phyloP scores from a whole-genome alignment of 345 rosid species.

The sweet orange (Citrus sinensis) region DNA sequence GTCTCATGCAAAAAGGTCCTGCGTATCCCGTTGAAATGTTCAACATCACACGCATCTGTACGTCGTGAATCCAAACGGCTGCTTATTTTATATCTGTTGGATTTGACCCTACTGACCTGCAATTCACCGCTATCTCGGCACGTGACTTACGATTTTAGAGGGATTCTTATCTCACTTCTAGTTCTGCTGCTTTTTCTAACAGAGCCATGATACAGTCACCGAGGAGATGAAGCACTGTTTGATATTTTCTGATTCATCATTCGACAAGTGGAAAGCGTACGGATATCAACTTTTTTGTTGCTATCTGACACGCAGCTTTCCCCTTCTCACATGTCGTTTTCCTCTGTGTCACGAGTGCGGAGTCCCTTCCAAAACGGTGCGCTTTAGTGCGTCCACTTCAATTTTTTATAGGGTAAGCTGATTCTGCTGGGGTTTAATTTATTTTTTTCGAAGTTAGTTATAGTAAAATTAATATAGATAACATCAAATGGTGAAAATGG shows the following conservation, averaged over 20 bases:
- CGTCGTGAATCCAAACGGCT: no score
- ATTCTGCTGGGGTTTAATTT: not conserved
- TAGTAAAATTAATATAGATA: no score
- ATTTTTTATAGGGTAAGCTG: no score
- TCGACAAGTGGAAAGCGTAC: not conserved
- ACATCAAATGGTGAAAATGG: no score
- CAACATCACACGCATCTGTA: not conserved
- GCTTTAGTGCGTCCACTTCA: not conserved
- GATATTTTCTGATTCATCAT: not conserved
- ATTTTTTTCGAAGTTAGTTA: not conserved
- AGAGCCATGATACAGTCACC: not conserved
- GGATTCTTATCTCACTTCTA: slow-evolving; percentile 1
- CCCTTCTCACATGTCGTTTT: not conserved
- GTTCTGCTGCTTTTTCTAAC: not conserved
- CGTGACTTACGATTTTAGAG: not conserved
- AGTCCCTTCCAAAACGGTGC: not conserved
- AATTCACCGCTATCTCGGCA: not conserved
- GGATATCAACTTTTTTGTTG: not conserved
- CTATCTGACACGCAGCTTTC: not conserved
- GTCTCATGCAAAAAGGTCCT: not conserved
- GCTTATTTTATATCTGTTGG: not conserved
- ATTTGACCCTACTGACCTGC: not conserved
- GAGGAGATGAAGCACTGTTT: not conserved
- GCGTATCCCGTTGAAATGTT: not conserved
- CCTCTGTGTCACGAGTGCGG: not conserved